Percentiles rank a stretch among this genome's conserved stretches.
Conservation (phyloP, 306 rosid species). For the Quercus rubra region DNA sequence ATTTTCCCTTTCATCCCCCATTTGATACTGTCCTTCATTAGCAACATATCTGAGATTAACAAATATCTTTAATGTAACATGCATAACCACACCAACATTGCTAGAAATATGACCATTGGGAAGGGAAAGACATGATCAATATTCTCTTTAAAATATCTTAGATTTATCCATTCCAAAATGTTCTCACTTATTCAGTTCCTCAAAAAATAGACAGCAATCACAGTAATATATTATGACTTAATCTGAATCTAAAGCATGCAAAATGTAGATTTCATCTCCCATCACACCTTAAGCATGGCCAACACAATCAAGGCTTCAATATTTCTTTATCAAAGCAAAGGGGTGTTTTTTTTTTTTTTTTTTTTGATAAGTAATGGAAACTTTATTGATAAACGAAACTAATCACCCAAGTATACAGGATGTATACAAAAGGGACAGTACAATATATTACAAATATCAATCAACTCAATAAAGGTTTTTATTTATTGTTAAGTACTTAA, state of each 20-base stretch:
- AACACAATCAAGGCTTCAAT: neutral
- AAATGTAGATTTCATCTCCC: neutral
- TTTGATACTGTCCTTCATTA: no score
- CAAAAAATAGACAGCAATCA: neutral
- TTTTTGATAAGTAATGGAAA: no score
- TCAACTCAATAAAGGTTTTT: neutral
- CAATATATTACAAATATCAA: no score
- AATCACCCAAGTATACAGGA: no score
- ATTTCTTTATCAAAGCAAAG: neutral
- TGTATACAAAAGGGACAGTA: no score
- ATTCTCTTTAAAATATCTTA: neutral
- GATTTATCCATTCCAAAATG: neutral
- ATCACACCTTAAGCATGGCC: neutral
- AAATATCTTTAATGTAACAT: neutral
- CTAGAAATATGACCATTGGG: neutral
- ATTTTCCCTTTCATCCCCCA: no score
- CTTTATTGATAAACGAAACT: no score
- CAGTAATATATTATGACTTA: neutral
- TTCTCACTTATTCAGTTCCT: neutral
- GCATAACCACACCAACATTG: neutral
- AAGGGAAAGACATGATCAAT: neutral
- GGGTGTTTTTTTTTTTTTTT: neutral
- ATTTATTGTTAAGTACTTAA: no score
- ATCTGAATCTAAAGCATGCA: neutral
- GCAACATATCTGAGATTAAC: neutral